These are phyloP conservation scores for Phytopythium delawarense DNA, from an alignment of 352 stramenopile genomes.

Conservation along the genomic window DNA sequence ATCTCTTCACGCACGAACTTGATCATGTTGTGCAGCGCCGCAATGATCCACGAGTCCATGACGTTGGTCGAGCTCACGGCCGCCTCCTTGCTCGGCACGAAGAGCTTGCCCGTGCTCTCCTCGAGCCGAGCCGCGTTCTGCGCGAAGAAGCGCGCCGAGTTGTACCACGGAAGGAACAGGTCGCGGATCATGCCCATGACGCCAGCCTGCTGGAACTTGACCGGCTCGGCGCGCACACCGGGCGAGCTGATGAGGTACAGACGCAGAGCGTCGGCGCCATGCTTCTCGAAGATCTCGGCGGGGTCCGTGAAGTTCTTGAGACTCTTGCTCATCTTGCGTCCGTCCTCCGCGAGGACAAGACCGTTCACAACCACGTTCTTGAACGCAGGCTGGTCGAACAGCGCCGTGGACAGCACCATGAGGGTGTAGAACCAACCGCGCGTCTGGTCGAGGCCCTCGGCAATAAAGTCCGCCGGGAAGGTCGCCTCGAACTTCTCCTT, in stretches of 20 bases:
- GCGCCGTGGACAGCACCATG: slow-evolving; percentile 98
- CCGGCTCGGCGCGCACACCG: slow-evolving; percentile 97
- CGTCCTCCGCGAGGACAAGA: slow-evolving; percentile 97
- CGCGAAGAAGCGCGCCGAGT: slow-evolving; percentile 98
- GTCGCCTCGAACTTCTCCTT: slow-evolving; percentile 95
- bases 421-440: slow-evolving; percentile 99
- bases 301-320: slow-evolving; percentile 99
- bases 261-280: slow-evolving; percentile 97
- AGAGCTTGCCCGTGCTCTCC: slow-evolving; percentile 70
- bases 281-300: slow-evolving; percentile 93
- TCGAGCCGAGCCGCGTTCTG: slow-evolving; percentile 96
- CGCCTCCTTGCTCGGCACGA: slow-evolving; percentile 88
- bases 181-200: slow-evolving; percentile 98
- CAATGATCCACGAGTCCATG: slow-evolving; percentile 99
- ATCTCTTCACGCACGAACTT: slow-evolving; percentile 98
- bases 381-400: slow-evolving; percentile 99
- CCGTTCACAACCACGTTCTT: slow-evolving; percentile 99
- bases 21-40: slow-evolving; percentile 95
- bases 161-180: slow-evolving; percentile 99
- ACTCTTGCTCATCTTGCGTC: slow-evolving; percentile 99
- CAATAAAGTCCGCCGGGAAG: slow-evolving; percentile 99
- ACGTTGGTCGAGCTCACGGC: slow-evolving; percentile 93
- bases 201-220: slow-evolving; percentile 96
- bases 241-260: slow-evolving; percentile 99
- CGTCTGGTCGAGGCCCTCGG: slow-evolving; percentile 99